Evolutionary conservation across 257 asterid species (phyloP), one percentile per base, ranked within the genome.

Genomic region (Solanum etuberosum): DNA sequence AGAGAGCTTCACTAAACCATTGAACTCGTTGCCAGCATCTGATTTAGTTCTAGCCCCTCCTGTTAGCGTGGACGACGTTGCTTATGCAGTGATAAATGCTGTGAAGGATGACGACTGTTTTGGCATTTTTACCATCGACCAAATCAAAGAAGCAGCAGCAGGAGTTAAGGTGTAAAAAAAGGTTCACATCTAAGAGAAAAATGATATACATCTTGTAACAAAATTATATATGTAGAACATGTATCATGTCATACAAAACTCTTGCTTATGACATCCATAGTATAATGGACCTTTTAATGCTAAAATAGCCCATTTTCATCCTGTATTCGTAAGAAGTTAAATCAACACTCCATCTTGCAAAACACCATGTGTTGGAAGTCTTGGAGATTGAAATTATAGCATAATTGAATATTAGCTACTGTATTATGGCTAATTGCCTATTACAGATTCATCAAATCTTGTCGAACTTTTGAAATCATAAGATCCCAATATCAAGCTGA

Each of bases 121-220:
- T 48, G 99, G 99, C 38, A 87, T 94, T 85, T 96, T 97, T 94
- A 95, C 97, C 3, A 96, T 97, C 29, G 98, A 96, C 83, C 99
- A 97, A 87, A 97, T 97, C 89, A 95, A 92, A 94, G 98, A 93
- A 93, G 99, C 99, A 14, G 99, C 99, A 1, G 93, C 95, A 7
- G 92, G 91, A 14, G 84, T 87, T 20, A 93, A 88, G 90, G 91
- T 85, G 67, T 92, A 90, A 92, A 88, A 18, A 4, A 61, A 57
- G 18, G 85, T 80, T 18, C 27, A 29, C 31, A 29, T 27, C 12
- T 15, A 7, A 25, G 25, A 78, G 84, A 25, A 25, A 78, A 40
- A 78, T 25, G 37, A 42, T 25, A 42, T n/a, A n/a, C n/a, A 42
- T 80, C 10, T 80, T 46, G 85, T 46, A 46, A 46, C 85, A 27